phyloP scores from a whole-genome alignment of 1,139 yeast genomes.

The Groenewaldozyma sp. region DNA sequence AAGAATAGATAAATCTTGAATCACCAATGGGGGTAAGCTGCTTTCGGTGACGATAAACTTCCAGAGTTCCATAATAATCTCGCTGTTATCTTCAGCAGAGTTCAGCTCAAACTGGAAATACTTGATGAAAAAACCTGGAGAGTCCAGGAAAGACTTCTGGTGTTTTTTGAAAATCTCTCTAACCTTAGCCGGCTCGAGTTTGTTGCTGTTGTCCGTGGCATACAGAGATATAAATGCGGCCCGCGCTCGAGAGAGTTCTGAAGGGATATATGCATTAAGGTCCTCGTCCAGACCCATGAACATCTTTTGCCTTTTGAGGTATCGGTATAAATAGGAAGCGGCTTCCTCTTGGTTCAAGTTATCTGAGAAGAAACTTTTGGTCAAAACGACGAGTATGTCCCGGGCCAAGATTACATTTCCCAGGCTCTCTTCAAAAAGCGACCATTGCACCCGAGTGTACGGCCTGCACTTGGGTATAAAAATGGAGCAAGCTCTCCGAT shows the following conservation, averaged over 20 bases:
- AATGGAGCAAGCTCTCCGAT: slow-evolving; percentile 25
- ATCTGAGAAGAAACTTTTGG: slow-evolving; percentile 2
- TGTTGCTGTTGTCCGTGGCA: background rate
- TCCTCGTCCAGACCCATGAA: slow-evolving; percentile 1
- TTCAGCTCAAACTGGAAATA: slow-evolving; percentile 27
- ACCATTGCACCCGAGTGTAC: slow-evolving; percentile 27
- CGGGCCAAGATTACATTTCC: slow-evolving; percentile 25
- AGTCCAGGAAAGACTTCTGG: slow-evolving; percentile 16
- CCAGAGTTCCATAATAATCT: slow-evolving; percentile 12
- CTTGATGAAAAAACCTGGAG: slow-evolving; percentile 25
- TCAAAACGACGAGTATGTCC: slow-evolving; percentile 19
- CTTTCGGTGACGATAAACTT: slow-evolving; percentile 14
- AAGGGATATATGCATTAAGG: slow-evolving; percentile 12
- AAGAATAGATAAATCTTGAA: slow-evolving; percentile 26
- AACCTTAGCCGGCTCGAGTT: background rate
- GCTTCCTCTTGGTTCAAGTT: slow-evolving; percentile 7
- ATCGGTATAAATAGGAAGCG: slow-evolving; percentile 17
- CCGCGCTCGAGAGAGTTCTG: slow-evolving; percentile 8
- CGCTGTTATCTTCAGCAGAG: slow-evolving; percentile 3
- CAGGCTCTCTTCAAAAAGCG: slow-evolving; percentile 28
- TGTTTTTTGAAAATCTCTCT: slow-evolving; percentile 15
- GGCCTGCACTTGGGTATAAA: slow-evolving; percentile 29
- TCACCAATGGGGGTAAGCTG: slow-evolving; percentile 22
- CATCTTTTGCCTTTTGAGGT: slow-evolving; percentile 17
- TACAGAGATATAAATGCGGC: background rate